Evolutionary conservation across 306 rosid genomes (phyloP).

Genomic region (Cyamopsis tetragonoloba): DNA sequence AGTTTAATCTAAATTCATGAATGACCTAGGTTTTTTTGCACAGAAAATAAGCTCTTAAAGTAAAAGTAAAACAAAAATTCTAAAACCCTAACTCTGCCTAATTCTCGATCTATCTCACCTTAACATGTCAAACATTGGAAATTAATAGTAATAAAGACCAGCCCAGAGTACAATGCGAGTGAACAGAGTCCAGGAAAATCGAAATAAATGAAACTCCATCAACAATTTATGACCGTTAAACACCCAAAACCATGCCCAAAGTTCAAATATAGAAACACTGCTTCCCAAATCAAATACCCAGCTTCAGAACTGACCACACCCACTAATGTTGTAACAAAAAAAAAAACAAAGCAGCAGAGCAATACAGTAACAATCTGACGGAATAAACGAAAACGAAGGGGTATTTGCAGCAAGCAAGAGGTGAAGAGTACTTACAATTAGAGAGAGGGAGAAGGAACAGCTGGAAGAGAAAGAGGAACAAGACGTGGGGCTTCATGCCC

Average conservation of each 20-base stretch:
- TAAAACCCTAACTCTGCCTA: constrained; percentile 35
- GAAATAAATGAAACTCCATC: background rate
- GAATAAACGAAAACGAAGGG: constrained; percentile 32
- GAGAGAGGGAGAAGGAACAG: constrained; percentile 30
- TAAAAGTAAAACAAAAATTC: constrained; percentile 8
- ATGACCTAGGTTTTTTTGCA: background rate
- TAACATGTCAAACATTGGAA: background rate
- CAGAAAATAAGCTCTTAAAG: background rate
- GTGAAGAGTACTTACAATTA: constrained; percentile 49
- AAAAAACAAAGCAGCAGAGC: background rate
- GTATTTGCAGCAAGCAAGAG: no score
- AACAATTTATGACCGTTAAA: background rate
- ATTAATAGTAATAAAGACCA: background rate
- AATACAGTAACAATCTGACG: constrained; percentile 2
- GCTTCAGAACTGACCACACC: background rate
- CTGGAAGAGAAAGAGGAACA: constrained; percentile 24
- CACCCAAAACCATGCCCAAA: background rate
- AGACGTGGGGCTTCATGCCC: constrained; percentile 43
- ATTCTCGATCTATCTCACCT: background rate
- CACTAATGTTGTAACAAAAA: background rate
- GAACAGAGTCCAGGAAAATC: background rate
- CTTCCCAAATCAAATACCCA: background rate
- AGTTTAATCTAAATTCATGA: background rate
- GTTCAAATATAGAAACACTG: background rate
- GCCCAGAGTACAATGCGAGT: constrained; percentile 18